Base-by-base conservation (phyloP, 2,329 filamentous ascomycete genomes). In the Xylariaceae sp. region DNA sequence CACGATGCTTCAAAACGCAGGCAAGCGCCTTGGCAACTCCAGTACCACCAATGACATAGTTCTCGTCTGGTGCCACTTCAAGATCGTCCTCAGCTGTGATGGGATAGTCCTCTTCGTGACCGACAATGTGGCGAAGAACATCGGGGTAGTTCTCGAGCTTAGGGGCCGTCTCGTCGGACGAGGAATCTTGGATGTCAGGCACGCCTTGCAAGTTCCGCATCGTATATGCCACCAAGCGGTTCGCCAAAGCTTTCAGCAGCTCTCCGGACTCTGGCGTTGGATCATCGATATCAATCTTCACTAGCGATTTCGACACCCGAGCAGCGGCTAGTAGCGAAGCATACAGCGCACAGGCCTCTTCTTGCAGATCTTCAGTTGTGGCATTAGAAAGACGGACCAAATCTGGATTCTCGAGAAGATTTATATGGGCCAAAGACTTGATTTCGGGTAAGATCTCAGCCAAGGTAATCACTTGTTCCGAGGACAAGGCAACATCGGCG, bases 31-130 rank as follows among this genome's bases (percentile, higher is more conserved):
- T 97, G 53, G 96, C 93, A 1, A 99, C 91, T 30, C 93, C 94
- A 0, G 92, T 96, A 13, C 93, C 93, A 17, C 93, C 92, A 68
- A 97, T 94, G 50, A 97, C 92, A 74, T 97, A 97, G 73, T 97
- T 91, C 60, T 96, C 89, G 65, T 96, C 91, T 0, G 92, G 89
- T 5, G 91, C 88, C 9, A 86, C 80, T 2, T 88, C 85, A 49
- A 85, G 80, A 18, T 87, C 83, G 18, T 83, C 81, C 64, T 67
- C 74, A 66, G 70, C 82, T 73, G 71, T 84, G 11, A 65, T 49
- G 73, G 71, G 78, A 42, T 73, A 68, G 55, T 76, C 69, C 30
- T 79, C 76, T 58, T 84, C 82, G 66, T 90, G 84, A 3, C 92
- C 92, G 37, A 97, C 89, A 48, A 97, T 84, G 71, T 96, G 91